Evolutionary conservation across 352 stramenopile species (phyloP), one percentile per base, ranked within the genome.

Genomic region (Globisporangium viniferum): DNA sequence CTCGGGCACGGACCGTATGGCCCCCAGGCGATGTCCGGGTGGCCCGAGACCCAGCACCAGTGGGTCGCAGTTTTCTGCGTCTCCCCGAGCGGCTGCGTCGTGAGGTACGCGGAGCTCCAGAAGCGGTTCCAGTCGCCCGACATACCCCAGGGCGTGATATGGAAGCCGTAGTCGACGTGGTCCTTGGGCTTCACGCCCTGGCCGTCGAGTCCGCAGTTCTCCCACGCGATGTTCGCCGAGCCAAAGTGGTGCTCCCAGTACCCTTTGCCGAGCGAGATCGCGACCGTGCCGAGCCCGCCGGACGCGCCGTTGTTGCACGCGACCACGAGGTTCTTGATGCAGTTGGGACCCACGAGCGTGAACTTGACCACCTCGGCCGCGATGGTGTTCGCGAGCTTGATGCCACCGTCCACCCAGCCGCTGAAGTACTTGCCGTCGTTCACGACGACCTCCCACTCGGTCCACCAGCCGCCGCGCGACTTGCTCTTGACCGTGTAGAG

Each of bases 281-380:
- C 55, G 55, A 60, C 55, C 31, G 31, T 44, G 18, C 55, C 55
- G 31, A 46, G 29, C 24, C 55, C 55, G 0, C 18, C 55, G 8
- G 55, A 48, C 15, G 55, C 55, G 18, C 55, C 55, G 55, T 29
- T 61, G 55, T 61, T 61, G 55, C 55, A 48, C 55, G 55, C 55
- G 15, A 61, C 29, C 31, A 61, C 48, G 18, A 61, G 9, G 35
- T 61, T 61, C 18, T 48, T 48, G 2, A 61, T 48, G 55, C 55
- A 61, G 2, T 39, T 46, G 3, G 18, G 15, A 15, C 55, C 55
- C 31, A 61, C 55, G 35, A 48, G 24, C 27, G 33, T 20, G 31
- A 49, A 61, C 55, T 61, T 61, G 55, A 61, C 7, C 14, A 48
- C 2, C 31, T 61, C 55, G 31, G 55, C 55, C 15, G 29, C 29